phyloP scores from a whole-genome alignment of 164 flowering plant genomes.

The Pachysandra terminalis region DNA sequence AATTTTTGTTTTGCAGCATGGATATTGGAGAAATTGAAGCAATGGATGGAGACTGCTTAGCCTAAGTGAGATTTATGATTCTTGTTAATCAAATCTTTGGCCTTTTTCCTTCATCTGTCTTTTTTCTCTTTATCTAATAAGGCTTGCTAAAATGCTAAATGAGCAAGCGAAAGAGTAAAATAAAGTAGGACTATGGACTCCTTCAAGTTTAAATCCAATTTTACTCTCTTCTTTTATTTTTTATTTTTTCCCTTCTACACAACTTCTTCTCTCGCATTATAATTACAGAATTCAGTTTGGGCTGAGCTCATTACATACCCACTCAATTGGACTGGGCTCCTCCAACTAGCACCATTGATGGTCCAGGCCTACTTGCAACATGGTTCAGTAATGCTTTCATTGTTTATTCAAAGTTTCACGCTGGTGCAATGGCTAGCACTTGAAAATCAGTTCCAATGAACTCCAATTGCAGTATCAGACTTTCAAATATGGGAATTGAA shows the following conservation, averaged over 20 bases:
- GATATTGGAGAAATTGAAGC: slow-evolving; percentile 83
- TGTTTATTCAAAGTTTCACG: no score
- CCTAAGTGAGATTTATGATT: slow-evolving; percentile 27
- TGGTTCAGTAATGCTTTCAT: no score
- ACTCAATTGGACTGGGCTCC: no score
- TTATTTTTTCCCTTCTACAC: background rate
- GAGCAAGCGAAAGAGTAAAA: slow-evolving; percentile 14
- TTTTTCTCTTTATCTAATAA: slow-evolving; percentile 11
- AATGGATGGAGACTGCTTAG: slow-evolving; percentile 79
- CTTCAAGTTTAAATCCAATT: background rate
- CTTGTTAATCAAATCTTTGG: slow-evolving; percentile 18
- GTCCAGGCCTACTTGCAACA: no score
- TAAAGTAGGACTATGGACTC: slow-evolving; percentile 11
- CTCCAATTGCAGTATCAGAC: no score
- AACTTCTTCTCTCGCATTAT: no score
- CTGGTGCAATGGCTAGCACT: no score
- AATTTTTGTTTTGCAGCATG: slow-evolving; percentile 52
- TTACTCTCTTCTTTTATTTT: background rate
- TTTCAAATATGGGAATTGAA: no score
- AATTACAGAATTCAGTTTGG: no score
- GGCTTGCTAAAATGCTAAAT: slow-evolving; percentile 15
- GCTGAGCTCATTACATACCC: no score
- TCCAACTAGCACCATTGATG: no score
- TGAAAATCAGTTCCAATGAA: no score
- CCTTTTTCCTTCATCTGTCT: slow-evolving; percentile 1